Evolutionary conservation across 148 eudicot genomes (phyloP).

Genomic region (Selenicereus undatus): DNA sequence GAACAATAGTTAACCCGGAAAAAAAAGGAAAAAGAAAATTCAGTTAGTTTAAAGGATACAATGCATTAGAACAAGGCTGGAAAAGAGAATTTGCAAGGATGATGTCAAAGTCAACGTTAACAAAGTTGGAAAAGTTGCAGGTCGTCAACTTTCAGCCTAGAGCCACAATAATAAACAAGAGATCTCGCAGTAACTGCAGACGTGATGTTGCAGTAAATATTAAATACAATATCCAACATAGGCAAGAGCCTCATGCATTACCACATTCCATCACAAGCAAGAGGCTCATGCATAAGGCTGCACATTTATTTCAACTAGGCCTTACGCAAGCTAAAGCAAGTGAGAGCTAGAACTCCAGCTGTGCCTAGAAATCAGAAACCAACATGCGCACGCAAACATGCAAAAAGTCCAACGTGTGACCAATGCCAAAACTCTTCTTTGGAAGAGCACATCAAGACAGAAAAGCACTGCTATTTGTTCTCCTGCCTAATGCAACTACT

Average conservation of each 20-base stretch:
- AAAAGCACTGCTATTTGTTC: not conserved
- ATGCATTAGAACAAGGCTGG: no score
- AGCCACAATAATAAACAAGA: not conserved
- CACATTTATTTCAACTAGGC: not conserved
- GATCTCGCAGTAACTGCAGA: no score
- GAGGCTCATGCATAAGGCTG: not conserved
- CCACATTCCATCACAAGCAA: not conserved
- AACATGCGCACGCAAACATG: not conserved
- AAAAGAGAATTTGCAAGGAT: not conserved
- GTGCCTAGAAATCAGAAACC: not conserved
- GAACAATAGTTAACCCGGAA: no score
- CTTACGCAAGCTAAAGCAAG: not conserved
- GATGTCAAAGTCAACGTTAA: not conserved
- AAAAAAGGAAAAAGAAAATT: not conserved
- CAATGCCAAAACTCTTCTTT: no score
- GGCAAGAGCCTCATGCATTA: no score
- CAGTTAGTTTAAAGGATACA: not conserved
- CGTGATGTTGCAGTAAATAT: no score
- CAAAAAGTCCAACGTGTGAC: no score
- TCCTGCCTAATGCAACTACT: not conserved
- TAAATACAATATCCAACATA: no score
- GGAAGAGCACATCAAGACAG: no score
- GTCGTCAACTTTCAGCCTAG: not conserved
- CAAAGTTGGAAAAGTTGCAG: not conserved
- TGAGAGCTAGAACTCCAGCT: not conserved